Conservation (phyloP, 805 yeast genomes). For the Candida quercuum region DNA sequence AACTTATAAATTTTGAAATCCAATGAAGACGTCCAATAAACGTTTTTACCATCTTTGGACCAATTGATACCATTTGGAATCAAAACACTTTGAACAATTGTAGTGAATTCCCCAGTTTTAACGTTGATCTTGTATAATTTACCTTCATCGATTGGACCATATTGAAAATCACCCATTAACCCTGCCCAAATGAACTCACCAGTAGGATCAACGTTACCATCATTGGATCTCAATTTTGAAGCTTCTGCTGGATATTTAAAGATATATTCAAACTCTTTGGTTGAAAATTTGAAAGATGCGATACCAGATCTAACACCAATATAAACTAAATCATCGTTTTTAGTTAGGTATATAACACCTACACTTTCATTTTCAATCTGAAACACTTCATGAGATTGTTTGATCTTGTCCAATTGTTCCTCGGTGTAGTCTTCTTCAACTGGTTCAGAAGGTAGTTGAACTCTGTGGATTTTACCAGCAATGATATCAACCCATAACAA, state of each 20-base stretch:
- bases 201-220: conserved; percentile 72
- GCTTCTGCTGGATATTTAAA: conserved; percentile 30
- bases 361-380: conserved; percentile 38
- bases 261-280: conserved; percentile 31
- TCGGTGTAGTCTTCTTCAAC: conserved; percentile 22
- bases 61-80: conserved; percentile 71
- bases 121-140: conserved; percentile 39
- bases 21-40: conserved; percentile 52
- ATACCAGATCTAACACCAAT: conserved; percentile 66
- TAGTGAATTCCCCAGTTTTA: conserved; percentile 22
- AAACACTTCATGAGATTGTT: conserved; percentile 33
- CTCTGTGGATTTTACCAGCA: conserved; percentile 30
- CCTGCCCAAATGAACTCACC: conserved; percentile 76
- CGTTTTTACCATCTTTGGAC: conserved; percentile 32
- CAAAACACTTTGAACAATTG: conserved; percentile 33
- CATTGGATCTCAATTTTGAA: conserved; percentile 59
- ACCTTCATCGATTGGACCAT: conserved; percentile 42
- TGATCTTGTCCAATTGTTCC: conserved; percentile 18
- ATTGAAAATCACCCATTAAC: conserved; percentile 60
- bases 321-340: conserved; percentile 41
- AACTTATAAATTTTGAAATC: conserved; percentile 42
- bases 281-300: conserved; percentile 43
- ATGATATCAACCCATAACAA: conserved; percentile 38
- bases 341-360: conserved; percentile 71
- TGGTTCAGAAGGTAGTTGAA: conserved; percentile 15